Base-by-base conservation (phyloP, 2,329 filamentous ascomycete genomes). In the Penicillium sp. region DNA sequence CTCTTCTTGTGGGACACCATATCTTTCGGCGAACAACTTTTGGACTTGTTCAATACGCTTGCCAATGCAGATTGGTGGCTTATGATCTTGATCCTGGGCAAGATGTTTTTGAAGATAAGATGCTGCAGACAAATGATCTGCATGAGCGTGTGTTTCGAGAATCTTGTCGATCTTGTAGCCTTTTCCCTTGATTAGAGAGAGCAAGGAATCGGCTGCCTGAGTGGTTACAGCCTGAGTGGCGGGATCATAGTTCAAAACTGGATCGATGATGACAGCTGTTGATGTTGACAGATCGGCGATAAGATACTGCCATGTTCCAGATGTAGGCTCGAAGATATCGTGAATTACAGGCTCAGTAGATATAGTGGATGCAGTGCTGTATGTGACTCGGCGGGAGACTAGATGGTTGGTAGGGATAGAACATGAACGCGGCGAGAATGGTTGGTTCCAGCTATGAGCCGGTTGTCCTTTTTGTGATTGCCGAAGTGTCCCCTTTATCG, bases 281-380 rank as follows among this genome's bases (percentile, higher is more conserved):
- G 63, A 67, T 0, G 82, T 84, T 0, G 65, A 56, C 0, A 82
- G 78, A 58, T 87, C 84, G 0, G 78, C 81, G 1, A 88, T 79
- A 0, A 87, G 63, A 60, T 87, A 87, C 65, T 88, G 85, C 81
- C 82, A 87, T 19, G 84, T 86, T 3, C 77, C 76, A 0, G 85
- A 81, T 5, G 60, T 65, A 0, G 59, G 41, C 55, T 81, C 79
- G 40, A 73, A 73, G 1, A 72, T 8, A n/a, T 63, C 55, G 51
- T 74, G 66, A 3, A 73, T 64, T 4, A 59, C 65, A 27, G 71
- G 70, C 25, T 46, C 39, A 1, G 50, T 25, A 19, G 34, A 38
- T 19, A 16, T 40, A 34, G 41, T 44, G 25, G 58, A 16, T 39
- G 25, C 27, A 15, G 58, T 64, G 53, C 50, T 59, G 33, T 61